Conservation (phyloP, 139 green algal species). For the Chlorella sp. region DNA sequence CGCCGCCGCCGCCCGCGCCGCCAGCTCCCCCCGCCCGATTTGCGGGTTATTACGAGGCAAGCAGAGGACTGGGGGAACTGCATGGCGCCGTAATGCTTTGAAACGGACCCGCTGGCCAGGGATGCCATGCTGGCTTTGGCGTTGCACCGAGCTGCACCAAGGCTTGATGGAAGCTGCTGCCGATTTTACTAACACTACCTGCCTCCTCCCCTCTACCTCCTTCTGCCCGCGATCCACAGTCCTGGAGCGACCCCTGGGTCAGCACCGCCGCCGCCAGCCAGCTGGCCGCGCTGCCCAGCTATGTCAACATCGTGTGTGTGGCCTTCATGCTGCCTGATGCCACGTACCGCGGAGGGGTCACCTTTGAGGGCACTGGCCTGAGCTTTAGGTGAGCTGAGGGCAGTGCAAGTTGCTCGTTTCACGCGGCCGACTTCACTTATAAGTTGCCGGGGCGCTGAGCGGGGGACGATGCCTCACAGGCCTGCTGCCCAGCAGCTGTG, state of each 20-base stretch:
- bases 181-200: not conserved
- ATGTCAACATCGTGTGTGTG: conserved; percentile 52
- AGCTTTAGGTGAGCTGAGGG: conserved; percentile 36
- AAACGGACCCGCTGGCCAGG: too few relatives aligned
- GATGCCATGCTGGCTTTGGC: too few relatives aligned
- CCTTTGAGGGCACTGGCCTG: conserved; percentile 45
- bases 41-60: not conserved
- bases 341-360: conserved; percentile 48
- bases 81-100: too few relatives aligned
- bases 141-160: too few relatives aligned
- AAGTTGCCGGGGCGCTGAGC: too few relatives aligned
- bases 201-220: not conserved
- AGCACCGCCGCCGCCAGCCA: not conserved
- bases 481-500: too few relatives aligned
- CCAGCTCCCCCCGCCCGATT: not conserved
- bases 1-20: not conserved
- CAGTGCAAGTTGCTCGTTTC: too few relatives aligned
- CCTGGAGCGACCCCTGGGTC: conserved; percentile 41
- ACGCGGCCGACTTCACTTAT: too few relatives aligned
- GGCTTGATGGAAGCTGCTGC: too few relatives aligned
- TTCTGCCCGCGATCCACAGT: conserved; percentile 20
- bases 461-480: too few relatives aligned
- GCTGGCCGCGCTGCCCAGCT: conserved; percentile 48
- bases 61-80: not conserved
- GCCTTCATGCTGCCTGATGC: conserved; percentile 54